These are phyloP conservation scores for Lomentospora prolificans DNA, from an alignment of 2,329 filamentous ascomycete genomes.

Conservation along the genomic window DNA sequence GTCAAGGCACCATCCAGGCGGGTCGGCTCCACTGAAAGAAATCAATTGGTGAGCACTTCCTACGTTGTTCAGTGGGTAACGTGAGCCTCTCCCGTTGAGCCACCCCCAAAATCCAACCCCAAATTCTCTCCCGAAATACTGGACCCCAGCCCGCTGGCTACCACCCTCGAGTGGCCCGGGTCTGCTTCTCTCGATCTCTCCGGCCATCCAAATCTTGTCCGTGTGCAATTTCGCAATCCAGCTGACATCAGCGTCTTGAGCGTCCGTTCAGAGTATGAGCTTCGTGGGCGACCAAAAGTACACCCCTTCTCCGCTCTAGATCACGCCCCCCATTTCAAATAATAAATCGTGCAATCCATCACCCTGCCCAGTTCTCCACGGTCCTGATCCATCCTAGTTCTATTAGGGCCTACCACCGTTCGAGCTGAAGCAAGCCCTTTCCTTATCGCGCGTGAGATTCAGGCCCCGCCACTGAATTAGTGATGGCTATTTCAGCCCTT, in stretches of 20 bases:
- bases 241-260: background rate
- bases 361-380: background rate
- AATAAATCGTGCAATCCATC: background rate
- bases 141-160: background rate
- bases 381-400: background rate
- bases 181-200: background rate
- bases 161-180: background rate
- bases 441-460: background rate
- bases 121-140: background rate
- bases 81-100: background rate
- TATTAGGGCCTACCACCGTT: background rate
- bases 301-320: background rate
- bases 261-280: background rate
- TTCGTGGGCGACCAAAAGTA: background rate
- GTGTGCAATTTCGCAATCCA: background rate
- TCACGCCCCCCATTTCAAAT: background rate
- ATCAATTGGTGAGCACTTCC: background rate
- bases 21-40: background rate
- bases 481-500: background rate
- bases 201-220: background rate
- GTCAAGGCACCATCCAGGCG: background rate
- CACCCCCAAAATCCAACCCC: background rate
- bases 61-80: slow-evolving; percentile 2
- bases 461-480: background rate
- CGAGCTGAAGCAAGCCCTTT: background rate